Evolutionary conservation across 2,329 filamentous ascomycete genomes (phyloP).

Genomic region (Sclerotinia trifoliorum): DNA sequence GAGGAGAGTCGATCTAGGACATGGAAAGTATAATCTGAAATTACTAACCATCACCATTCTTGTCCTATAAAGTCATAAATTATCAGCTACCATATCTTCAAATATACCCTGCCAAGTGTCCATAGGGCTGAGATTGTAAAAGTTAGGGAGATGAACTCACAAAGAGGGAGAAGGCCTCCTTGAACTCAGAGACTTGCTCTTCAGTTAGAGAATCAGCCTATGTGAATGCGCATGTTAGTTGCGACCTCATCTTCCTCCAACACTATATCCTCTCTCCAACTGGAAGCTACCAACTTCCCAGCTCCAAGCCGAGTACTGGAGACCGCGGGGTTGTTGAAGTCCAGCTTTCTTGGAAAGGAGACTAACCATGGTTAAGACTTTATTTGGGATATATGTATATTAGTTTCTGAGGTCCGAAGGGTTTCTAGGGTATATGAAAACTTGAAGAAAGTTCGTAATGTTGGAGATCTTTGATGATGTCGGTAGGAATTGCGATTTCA

Average conservation of each 20-base stretch:
- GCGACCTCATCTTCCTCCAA: neutral
- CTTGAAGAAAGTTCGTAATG: neutral
- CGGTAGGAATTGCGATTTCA: slow-evolving; percentile 14
- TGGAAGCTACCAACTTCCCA: neutral
- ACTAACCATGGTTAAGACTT: neutral
- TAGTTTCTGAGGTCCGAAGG: neutral
- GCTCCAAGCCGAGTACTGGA: neutral
- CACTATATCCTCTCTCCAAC: neutral
- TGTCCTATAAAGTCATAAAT: slow-evolving; percentile 59
- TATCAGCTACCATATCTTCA: slow-evolving; percentile 35
- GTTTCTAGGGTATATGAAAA: slow-evolving; percentile 4
- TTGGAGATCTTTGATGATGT: slow-evolving; percentile 12
- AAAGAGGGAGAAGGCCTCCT: slow-evolving; percentile 99
- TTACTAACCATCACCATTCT: slow-evolving; percentile 84
- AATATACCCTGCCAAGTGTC: slow-evolving; percentile 23
- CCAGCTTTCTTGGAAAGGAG: neutral
- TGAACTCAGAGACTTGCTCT: slow-evolving; percentile 99
- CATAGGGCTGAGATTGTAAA: slow-evolving; percentile 26
- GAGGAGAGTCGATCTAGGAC: neutral
- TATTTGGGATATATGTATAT: neutral
- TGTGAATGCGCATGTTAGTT: slow-evolving; percentile 27
- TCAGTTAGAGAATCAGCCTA: slow-evolving; percentile 98
- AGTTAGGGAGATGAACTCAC: slow-evolving; percentile 61
- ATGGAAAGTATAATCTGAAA: neutral
- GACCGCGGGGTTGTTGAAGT: slow-evolving; percentile 2